Percentiles rank a stretch among this genome's conserved stretches.
Evolutionary conservation across 2,329 filamentous ascomycete genomes (phyloP).

Genomic region (Clonostachys solani): DNA sequence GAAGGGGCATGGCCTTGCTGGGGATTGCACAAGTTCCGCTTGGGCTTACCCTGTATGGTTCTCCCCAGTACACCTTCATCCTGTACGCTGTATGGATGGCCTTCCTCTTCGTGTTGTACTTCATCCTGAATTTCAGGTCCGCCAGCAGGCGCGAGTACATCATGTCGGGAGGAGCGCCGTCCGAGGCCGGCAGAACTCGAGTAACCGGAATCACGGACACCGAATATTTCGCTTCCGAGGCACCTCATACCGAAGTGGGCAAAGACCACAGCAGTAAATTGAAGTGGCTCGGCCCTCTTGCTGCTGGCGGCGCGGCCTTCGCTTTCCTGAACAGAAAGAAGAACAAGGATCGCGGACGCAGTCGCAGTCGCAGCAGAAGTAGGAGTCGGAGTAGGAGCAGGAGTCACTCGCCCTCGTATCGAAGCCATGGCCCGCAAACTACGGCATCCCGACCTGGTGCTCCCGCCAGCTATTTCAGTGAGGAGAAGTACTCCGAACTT

Average conservation of each 20-base stretch:
- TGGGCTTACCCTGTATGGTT: conserved; percentile 88
- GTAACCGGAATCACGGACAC: conserved; percentile 25
- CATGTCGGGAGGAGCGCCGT: conserved; percentile 54
- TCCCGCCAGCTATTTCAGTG: conserved; percentile 58
- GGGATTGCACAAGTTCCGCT: conserved; percentile 85
- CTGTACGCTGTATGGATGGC: conserved; percentile 78
- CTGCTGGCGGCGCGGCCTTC: conserved; percentile 44
- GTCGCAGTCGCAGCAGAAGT: conserved; percentile 35
- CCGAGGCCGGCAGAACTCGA: conserved; percentile 35
- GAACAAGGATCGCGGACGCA: conserved; percentile 32
- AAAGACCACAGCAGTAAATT: conserved; percentile 20
- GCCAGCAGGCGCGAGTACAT: conserved; percentile 51
- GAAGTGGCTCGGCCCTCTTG: conserved; percentile 48
- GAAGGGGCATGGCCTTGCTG: conserved; percentile 71
- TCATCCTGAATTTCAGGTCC: conserved; percentile 71
- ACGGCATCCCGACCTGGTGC: conserved; percentile 48
- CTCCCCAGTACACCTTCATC: conserved; percentile 79
- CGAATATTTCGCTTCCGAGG: conserved; percentile 29
- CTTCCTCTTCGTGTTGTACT: conserved; percentile 70
- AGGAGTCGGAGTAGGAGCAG: conserved; percentile 32
- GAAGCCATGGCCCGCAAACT: conserved; percentile 40
- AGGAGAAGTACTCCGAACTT: conserved; percentile 56
- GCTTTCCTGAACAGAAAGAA: conserved; percentile 37
- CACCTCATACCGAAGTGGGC: conserved; percentile 8
- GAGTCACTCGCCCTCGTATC: conserved; percentile 31